Evolutionary conservation across 306 rosid species (phyloP).

Genomic region (Quercus dentata): DNA sequence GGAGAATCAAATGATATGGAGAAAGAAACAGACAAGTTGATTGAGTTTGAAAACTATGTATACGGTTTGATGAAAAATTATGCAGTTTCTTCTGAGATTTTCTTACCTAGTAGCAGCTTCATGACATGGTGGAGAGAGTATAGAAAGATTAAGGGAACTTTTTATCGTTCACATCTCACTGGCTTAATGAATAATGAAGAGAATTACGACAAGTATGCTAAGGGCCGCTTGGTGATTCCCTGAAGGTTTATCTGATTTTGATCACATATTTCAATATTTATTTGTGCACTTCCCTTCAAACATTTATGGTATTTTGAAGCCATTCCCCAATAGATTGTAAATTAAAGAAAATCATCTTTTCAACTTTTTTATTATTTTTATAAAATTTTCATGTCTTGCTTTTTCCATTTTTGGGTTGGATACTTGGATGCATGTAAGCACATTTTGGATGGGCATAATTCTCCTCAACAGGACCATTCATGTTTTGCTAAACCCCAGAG

Average conservation of each 20-base stretch:
- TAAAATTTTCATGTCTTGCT: not conserved
- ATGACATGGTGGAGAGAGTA: slow-evolving; percentile 66
- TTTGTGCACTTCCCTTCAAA: not conserved
- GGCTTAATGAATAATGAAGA: slow-evolving; percentile 25
- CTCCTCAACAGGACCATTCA: too few species aligned
- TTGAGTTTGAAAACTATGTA: slow-evolving; percentile 44
- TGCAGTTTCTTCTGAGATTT: slow-evolving; percentile 63
- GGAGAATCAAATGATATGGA: not conserved
- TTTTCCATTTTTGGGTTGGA: not conserved
- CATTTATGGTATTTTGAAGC: not conserved
- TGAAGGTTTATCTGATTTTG: not conserved
- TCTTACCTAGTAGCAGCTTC: slow-evolving; percentile 47
- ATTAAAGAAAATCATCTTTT: not conserved
- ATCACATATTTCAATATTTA: not conserved
- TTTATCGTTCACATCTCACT: slow-evolving; percentile 11
- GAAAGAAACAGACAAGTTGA: slow-evolving; percentile 2
- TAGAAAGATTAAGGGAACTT: not conserved
- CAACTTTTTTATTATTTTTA: not conserved
- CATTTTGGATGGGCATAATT: too few species aligned
- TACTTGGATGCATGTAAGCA: not conserved
- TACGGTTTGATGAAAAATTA: slow-evolving; percentile 26
- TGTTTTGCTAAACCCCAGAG: too few species aligned
- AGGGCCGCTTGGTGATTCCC: slow-evolving; percentile 6
- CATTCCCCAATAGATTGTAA: not conserved
- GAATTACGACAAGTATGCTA: slow-evolving; percentile 8